Conservation (phyloP, 306 rosid species). For the Vigna radiata region DNA sequence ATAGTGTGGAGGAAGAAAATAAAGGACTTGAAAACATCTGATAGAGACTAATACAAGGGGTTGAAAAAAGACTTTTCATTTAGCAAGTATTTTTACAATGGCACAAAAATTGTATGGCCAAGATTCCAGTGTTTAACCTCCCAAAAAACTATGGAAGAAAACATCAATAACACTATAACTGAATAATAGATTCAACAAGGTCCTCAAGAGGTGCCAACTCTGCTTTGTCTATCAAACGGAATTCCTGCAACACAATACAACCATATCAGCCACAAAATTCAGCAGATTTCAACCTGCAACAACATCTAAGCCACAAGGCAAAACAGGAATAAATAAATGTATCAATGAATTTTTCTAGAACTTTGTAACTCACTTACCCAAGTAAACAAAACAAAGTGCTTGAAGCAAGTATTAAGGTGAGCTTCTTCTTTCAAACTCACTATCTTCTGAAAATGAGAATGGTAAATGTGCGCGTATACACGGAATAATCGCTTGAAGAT, state of each 20-base stretch:
- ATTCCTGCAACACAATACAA: slow-evolving; percentile 66
- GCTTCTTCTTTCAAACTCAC: slow-evolving; percentile 93
- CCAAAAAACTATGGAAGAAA: slow-evolving; percentile 24
- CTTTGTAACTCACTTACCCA: slow-evolving; percentile 62
- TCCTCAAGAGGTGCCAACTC: slow-evolving; percentile 85
- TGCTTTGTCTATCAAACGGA: slow-evolving; percentile 71
- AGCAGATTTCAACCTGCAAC: not conserved
- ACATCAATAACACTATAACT: slow-evolving; percentile 34
- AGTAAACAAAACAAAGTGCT: slow-evolving; percentile 87
- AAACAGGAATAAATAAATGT: not conserved
- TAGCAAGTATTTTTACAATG: slow-evolving; percentile 44
- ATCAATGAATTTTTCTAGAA: not conserved
- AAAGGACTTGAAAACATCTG: not conserved
- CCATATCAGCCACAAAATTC: slow-evolving; percentile 27
- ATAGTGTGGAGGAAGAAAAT: too few species aligned
- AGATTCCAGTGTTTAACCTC: slow-evolving; percentile 39
- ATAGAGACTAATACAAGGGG: slow-evolving; percentile 23
- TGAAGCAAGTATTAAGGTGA: slow-evolving; percentile 92
- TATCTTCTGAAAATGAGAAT: slow-evolving; percentile 83
- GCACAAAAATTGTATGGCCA: slow-evolving; percentile 45
- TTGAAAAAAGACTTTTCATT: slow-evolving; percentile 38
- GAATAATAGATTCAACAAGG: slow-evolving; percentile 79
- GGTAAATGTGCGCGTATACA: slow-evolving; percentile 89
- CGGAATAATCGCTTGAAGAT: slow-evolving; percentile 87
- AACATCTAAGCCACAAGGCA: too few species aligned